Conservation (phyloP, 345 rosid genomes). For the Fremontodendron californicum region DNA sequence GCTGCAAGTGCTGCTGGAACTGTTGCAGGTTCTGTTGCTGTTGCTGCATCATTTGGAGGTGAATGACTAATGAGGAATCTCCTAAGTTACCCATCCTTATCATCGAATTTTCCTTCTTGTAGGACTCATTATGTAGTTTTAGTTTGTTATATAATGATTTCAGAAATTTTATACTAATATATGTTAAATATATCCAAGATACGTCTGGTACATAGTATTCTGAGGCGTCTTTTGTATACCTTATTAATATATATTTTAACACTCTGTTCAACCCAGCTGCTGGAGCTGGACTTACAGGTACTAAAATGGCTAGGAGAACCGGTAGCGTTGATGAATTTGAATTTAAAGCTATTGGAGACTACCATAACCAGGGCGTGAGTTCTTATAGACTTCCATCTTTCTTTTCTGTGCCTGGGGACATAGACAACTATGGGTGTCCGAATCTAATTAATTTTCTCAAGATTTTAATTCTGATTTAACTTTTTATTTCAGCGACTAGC, state of each 20-base stretch:
- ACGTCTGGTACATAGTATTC: background rate
- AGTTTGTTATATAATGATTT: background rate
- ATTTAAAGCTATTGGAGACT: constrained; percentile 77
- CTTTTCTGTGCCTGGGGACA: background rate
- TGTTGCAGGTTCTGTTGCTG: constrained; percentile 97
- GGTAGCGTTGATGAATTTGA: constrained; percentile 90
- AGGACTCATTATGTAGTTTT: background rate
- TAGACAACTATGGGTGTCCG: background rate
- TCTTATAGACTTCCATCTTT: background rate
- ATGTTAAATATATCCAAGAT: background rate
- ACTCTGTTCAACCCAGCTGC: constrained; percentile 56
- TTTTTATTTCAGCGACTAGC: constrained; percentile 68
- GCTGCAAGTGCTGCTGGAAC: constrained; percentile 97
- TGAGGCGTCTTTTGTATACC: background rate
- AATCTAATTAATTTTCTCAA: constrained; percentile 21
- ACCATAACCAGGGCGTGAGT: constrained; percentile 78
- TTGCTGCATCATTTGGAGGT: constrained; percentile 99
- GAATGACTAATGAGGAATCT: constrained; percentile 19
- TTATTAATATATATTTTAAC: background rate
- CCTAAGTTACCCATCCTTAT: background rate
- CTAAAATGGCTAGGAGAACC: constrained; percentile 87
- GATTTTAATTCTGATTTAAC: constrained; percentile 24
- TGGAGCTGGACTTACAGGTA: constrained; percentile 96
- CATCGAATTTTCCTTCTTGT: background rate
- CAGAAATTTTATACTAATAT: background rate